Conservation (phyloP, 257 asterid genomes). For the Dorcoceras hygrometricum region DNA sequence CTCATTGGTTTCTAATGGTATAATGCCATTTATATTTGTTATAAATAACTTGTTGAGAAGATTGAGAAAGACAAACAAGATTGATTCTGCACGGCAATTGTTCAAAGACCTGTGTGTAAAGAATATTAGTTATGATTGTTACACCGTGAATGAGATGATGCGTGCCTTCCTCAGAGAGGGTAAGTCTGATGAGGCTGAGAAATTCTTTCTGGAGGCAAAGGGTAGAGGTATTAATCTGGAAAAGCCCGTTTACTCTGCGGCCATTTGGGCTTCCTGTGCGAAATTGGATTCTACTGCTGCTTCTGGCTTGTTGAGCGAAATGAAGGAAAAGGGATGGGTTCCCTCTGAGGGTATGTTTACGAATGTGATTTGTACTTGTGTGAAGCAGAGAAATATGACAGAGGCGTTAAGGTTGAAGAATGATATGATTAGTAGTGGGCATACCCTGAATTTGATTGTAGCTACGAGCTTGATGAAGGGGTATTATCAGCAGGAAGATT, state of each 20-base stretch:
- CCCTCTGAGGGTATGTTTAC: slow-evolving; percentile 60
- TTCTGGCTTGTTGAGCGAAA: slow-evolving; percentile 54
- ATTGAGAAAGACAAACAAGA: slow-evolving; percentile 46
- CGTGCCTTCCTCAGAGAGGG: slow-evolving; percentile 49
- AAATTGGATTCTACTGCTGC: slow-evolving; percentile 39
- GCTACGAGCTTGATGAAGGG: slow-evolving; percentile 92
- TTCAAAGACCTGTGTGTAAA: slow-evolving; percentile 38
- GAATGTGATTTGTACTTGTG: slow-evolving; percentile 48
- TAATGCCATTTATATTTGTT: slow-evolving; percentile 31
- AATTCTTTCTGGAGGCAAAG: slow-evolving; percentile 53
- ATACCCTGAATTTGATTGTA: slow-evolving; percentile 57
- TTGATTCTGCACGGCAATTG: slow-evolving; percentile 40
- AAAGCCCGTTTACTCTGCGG: slow-evolving; percentile 41
- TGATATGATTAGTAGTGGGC: slow-evolving; percentile 67
- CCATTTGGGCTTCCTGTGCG: slow-evolving; percentile 57
- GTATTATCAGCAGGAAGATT: slow-evolving; percentile 56
- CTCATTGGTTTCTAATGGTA: slow-evolving; percentile 39
- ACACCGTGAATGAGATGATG: slow-evolving; percentile 66
- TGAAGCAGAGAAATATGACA: slow-evolving; percentile 58
- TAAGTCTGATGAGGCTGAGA: slow-evolving; percentile 50
- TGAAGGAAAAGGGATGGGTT: slow-evolving; percentile 66
- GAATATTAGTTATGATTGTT: slow-evolving; percentile 40
- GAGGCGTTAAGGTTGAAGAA: slow-evolving; percentile 67
- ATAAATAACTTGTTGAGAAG: slow-evolving; percentile 45
- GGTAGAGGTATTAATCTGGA: slow-evolving; percentile 47